These are phyloP conservation scores for Pseudopyricularia javanii DNA, from an alignment of 2,329 filamentous ascomycete species.

Conservation along the genomic window DNA sequence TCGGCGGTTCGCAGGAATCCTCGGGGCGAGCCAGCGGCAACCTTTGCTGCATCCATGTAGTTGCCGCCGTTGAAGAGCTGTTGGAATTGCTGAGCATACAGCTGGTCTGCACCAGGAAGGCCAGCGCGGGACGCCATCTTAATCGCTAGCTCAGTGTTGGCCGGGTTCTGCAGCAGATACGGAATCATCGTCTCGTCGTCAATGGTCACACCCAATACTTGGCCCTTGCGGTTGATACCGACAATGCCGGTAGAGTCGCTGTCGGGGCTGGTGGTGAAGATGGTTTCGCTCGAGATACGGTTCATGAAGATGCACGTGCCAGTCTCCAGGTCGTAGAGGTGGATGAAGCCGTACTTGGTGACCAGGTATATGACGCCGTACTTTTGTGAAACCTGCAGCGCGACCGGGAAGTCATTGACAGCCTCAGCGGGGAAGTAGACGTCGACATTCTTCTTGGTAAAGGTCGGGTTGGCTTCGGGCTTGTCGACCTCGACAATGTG, in stretches of 20 bases:
- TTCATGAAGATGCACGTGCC: slow-evolving; percentile 98
- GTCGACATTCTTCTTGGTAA: slow-evolving; percentile 92
- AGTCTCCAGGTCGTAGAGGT: slow-evolving; percentile 94
- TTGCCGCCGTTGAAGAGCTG: slow-evolving; percentile 69
- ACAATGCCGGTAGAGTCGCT: slow-evolving; percentile 77
- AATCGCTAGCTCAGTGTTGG: slow-evolving; percentile 84
- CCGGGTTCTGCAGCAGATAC: slow-evolving; percentile 92
- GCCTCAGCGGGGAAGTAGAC: slow-evolving; percentile 96
- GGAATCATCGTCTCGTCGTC: slow-evolving; percentile 86
- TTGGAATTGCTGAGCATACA: slow-evolving; percentile 90
- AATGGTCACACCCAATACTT: slow-evolving; percentile 86
- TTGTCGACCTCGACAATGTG: slow-evolving; percentile 98
- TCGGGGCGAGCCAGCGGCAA: slow-evolving; percentile 89
- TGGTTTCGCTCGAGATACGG: slow-evolving; percentile 96
- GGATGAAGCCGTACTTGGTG: slow-evolving; percentile 98
- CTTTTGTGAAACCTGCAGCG: slow-evolving; percentile 92
- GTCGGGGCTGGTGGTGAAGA: slow-evolving; percentile 87
- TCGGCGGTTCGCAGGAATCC: slow-evolving; percentile 90
- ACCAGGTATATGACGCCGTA: slow-evolving; percentile 96
- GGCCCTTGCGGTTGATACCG: slow-evolving; percentile 93
- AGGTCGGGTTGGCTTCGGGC: slow-evolving; percentile 74
- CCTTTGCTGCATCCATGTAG: slow-evolving; percentile 82
- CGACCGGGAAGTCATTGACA: slow-evolving; percentile 92
- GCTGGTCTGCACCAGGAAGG: slow-evolving; percentile 82
- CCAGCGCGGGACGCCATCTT: slow-evolving; percentile 93